Conservation (phyloP, 2,329 filamentous ascomycete species). For the Pleoardoris graminearum region DNA sequence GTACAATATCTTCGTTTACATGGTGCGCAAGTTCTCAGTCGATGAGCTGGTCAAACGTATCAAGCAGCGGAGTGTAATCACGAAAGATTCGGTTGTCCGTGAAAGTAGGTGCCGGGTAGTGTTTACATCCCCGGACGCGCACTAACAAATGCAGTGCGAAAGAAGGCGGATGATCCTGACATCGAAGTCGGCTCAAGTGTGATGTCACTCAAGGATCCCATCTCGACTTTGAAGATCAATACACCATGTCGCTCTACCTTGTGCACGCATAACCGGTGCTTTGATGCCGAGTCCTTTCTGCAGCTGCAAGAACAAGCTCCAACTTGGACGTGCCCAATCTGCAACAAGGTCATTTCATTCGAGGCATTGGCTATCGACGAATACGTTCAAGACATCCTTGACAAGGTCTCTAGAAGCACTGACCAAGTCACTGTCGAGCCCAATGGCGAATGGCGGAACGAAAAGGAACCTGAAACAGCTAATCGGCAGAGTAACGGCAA, state of each 20-base stretch:
- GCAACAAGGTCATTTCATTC: conserved; percentile 80
- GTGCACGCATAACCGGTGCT: conserved; percentile 92
- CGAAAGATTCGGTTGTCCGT: conserved; percentile 77
- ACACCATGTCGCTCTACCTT: conserved; percentile 77
- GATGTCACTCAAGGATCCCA: conserved; percentile 88
- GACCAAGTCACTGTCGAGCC: conserved; percentile 93
- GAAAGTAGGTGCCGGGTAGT: conserved; percentile 65
- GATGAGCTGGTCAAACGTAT: conserved; percentile 72
- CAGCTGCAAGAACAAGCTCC: conserved; percentile 95
- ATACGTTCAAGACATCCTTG: conserved; percentile 87
- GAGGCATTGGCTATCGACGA: conserved; percentile 85
- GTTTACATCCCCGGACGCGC: not conserved
- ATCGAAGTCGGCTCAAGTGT: conserved; percentile 86
- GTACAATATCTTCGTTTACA: conserved; percentile 65
- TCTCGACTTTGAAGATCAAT: conserved; percentile 81
- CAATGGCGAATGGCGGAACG: conserved; percentile 73
- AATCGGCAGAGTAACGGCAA: conserved; percentile 44
- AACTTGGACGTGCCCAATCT: conserved; percentile 95
- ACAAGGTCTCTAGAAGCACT: conserved; percentile 67
- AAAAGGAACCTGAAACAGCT: conserved; percentile 45
- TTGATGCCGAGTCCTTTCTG: conserved; percentile 89
- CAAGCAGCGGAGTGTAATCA: conserved; percentile 69
- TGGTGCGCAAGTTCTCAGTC: conserved; percentile 75
- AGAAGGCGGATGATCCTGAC: conserved; percentile 81
- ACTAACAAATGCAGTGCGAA: conserved; percentile 63